Evolutionary conservation across 495 filamentous ascomycete species (phyloP).

Genomic region (Ascodesmis nigricans): DNA sequence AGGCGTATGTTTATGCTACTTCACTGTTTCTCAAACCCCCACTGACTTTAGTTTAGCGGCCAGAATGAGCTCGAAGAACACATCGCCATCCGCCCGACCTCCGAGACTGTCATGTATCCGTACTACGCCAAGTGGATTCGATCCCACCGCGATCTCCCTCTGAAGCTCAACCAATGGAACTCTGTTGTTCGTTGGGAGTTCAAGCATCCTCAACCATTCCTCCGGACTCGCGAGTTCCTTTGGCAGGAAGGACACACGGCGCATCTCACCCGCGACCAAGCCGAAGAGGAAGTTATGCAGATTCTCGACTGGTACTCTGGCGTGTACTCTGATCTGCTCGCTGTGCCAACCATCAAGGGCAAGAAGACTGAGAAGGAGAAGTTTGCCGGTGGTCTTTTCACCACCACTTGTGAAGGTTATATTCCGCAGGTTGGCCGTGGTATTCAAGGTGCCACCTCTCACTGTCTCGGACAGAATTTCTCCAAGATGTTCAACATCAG

Average conservation of each 20-base stretch:
- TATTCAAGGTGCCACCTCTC: constrained; percentile 86
- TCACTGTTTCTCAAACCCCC: constrained; percentile 12
- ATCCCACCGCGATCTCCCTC: constrained; percentile 77
- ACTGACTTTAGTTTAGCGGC: constrained; percentile 31
- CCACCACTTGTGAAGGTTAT: constrained; percentile 84
- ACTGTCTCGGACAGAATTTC: constrained; percentile 92
- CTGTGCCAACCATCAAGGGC: constrained; percentile 79
- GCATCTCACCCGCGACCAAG: constrained; percentile 55
- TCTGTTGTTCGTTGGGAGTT: constrained; percentile 96
- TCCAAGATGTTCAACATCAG: constrained; percentile 96
- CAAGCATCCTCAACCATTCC: constrained; percentile 88
- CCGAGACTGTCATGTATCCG: constrained; percentile 82
- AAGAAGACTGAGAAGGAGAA: constrained; percentile 87
- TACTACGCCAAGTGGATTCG: constrained; percentile 96
- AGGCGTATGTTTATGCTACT: constrained; percentile 39
- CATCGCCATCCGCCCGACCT: constrained; percentile 88
- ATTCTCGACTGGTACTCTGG: constrained; percentile 85
- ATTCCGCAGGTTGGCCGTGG: constrained; percentile 85
- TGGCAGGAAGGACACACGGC: constrained; percentile 99
- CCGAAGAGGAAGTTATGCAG: constrained; percentile 63
- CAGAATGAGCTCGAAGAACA: constrained; percentile 80
- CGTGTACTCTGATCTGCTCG: constrained; percentile 79
- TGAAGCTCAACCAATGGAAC: constrained; percentile 94
- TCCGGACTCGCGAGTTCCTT: constrained; percentile 79
- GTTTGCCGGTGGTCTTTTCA: constrained; percentile 89